Conservation (phyloP, 495 filamentous ascomycete species). For the Penicillium turbatum region DNA sequence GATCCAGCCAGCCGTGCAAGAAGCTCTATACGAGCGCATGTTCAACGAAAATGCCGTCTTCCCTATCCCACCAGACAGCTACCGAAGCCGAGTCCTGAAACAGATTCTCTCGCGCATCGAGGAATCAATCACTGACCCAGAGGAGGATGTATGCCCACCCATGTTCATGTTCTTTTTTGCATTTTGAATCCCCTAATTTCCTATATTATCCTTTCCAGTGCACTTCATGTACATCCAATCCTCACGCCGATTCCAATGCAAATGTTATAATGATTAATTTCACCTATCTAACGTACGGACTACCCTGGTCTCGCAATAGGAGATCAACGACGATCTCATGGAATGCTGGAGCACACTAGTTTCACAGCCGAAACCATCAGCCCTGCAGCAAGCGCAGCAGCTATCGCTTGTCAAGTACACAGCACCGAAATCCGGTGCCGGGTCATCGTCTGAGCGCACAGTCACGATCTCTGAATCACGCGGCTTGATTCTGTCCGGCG, state of each 20-base stretch:
- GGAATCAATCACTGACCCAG: slow-evolving; percentile 64
- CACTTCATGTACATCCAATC: neutral
- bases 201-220: neutral
- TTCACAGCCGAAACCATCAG: slow-evolving; percentile 52
- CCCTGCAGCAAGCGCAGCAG: slow-evolving; percentile 63
- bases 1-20: slow-evolving; percentile 52
- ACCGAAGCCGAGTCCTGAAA: slow-evolving; percentile 70
- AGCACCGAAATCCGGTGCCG: slow-evolving; percentile 25
- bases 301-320: slow-evolving; percentile 43
- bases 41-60: slow-evolving; percentile 53
- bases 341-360: slow-evolving; percentile 55
- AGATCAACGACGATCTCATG: slow-evolving; percentile 71
- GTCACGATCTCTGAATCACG: slow-evolving; percentile 59
- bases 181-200: slow-evolving; percentile 1
- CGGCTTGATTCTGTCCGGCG: slow-evolving; percentile 63
- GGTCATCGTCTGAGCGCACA: slow-evolving; percentile 38
- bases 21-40: slow-evolving; percentile 55
- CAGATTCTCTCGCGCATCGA: slow-evolving; percentile 62
- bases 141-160: slow-evolving; percentile 68
- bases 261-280: neutral
- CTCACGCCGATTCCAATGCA: slow-evolving; percentile 1
- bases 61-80: slow-evolving; percentile 58
- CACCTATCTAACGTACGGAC: slow-evolving; percentile 2
- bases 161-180: slow-evolving; percentile 2
- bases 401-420: slow-evolving; percentile 73